Evolutionary conservation across 805 yeast genomes (phyloP), one percentile per base, ranked within the genome.

Genomic region (Blastobotrys peoriensis): DNA sequence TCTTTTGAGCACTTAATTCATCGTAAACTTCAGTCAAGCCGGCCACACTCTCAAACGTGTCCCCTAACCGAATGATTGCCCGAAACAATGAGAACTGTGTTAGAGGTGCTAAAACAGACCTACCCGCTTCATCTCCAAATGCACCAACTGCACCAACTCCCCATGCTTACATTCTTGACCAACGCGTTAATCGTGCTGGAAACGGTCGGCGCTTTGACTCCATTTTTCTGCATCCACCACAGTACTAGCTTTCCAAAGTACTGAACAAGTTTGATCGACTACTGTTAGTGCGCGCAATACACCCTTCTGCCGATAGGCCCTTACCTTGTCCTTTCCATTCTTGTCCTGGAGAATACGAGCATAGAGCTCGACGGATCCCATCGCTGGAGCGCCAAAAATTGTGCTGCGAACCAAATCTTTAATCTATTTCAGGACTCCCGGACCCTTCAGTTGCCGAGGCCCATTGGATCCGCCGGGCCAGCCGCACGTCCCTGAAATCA

Each of bases 31-130:
- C 35, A 38, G 38, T 33, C 36, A 44, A 47, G 44, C 37, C 40
- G 34, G 34, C 40, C 4, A 27, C 43, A 3, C 55, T 47, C 13
- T 41, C 46, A 19, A 56, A 22, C 62, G 61, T 60, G 43, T 59
- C 59, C 20, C 59, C 60, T 16, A 60, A 44, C 35, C 61, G 54
- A 34, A 60, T 57, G 38, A 60, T 46, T 40, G 56, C 57, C 33
- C 65, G 55, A 27, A 60, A 60, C 51, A 47, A 49, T 10, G 60
- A 55, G 6, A 60, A 45, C 25, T 59, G 50, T 10, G 19, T 18
- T 33, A 4, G 55, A 46, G 4, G 52, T 57, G n/a, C n/a, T n/a
- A n/a, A n/a, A n/a, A n/a, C n/a, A n/a, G n/a, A n/a, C n/a, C n/a
- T n/a, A n/a, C n/a, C n/a, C n/a, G n/a, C n/a, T n/a, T n/a, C n/a